These are phyloP conservation scores for Sclerotinia nivalis DNA, from an alignment of 2,329 filamentous ascomycete species.

Conservation along the genomic window DNA sequence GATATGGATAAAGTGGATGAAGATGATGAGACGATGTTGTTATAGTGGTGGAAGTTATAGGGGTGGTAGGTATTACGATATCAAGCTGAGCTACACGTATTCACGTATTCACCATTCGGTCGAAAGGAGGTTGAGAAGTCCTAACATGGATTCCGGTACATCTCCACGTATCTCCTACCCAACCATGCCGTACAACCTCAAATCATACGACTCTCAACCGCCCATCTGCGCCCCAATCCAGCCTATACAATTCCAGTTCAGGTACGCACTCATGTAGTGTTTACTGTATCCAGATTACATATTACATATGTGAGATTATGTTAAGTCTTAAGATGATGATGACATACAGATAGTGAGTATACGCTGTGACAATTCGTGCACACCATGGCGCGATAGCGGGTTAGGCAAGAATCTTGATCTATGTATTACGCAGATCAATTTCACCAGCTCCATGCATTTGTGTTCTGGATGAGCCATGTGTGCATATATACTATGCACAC, in stretches of 20 bases:
- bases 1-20: neutral
- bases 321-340: neutral
- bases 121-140: neutral
- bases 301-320: conserved; percentile 1
- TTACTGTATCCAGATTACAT: neutral
- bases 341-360: neutral
- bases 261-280: conserved; percentile 5
- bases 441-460: neutral
- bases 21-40: neutral
- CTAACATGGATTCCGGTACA: neutral
- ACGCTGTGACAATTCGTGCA: neutral
- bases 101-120: neutral
- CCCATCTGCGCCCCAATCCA: neutral
- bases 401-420: neutral
- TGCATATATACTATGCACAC: neutral
- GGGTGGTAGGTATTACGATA: too few relatives aligned
- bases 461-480: neutral
- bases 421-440: neutral
- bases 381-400: neutral
- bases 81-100: too few relatives aligned
- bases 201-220: conserved; percentile 11
- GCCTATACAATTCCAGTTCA: neutral
- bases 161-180: neutral
- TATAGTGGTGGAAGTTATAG: neutral
- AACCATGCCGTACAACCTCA: conserved; percentile 3